Conservation (phyloP, 164 flowering plant genomes). For the Stephania yunnanensis region DNA sequence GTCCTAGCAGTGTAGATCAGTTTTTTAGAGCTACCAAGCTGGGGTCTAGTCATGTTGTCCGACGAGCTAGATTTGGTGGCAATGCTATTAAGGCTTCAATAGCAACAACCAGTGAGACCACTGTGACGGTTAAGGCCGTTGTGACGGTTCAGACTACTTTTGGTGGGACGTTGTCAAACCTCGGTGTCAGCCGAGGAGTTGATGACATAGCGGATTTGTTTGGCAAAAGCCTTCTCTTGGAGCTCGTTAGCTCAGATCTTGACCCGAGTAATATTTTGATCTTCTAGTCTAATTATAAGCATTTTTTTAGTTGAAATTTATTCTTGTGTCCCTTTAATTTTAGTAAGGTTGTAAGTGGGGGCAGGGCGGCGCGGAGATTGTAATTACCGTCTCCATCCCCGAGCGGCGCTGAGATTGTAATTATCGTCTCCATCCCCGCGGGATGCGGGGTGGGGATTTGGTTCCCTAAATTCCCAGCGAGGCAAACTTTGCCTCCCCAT, state of each 20-base stretch:
- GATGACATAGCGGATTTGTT: slow-evolving; percentile 24
- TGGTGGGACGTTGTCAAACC: slow-evolving; percentile 29
- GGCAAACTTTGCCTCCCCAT: no score
- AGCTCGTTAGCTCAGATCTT: slow-evolving; percentile 60
- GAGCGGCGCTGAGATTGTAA: no score
- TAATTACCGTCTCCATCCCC: no score
- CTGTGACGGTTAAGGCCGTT: slow-evolving; percentile 32
- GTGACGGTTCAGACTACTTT: slow-evolving; percentile 34
- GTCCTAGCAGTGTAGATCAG: background rate
- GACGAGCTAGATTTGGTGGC: background rate
- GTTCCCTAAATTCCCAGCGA: no score
- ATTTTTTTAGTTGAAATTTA: no score
- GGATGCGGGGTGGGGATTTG: no score
- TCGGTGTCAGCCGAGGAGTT: slow-evolving; percentile 14
- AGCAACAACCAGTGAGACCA: background rate
- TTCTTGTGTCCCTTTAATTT: no score
- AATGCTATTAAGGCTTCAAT: background rate
- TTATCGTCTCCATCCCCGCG: no score
- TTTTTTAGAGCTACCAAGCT: background rate
- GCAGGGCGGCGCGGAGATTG: no score
- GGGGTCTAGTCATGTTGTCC: background rate
- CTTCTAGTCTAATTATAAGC: background rate
- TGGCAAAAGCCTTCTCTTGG: slow-evolving; percentile 46
- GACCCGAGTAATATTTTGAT: slow-evolving; percentile 44
- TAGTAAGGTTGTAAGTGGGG: no score